Evolutionary conservation across 805 yeast genomes (phyloP).

Genomic region (Saccharomycopsis fibuligera): DNA sequence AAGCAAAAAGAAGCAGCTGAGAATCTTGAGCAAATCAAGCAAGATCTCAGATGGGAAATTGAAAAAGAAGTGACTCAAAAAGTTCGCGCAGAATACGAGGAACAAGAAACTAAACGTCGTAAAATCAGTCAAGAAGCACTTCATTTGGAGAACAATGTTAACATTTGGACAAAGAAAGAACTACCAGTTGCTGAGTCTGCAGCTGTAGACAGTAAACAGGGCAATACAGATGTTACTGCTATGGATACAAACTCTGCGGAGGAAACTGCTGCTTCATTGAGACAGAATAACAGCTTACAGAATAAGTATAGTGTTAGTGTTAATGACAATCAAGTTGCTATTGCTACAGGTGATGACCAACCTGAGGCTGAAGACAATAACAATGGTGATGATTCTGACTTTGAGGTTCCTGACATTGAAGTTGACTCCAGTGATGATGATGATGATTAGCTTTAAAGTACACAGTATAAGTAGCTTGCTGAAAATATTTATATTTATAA

Average conservation of each 20-base stretch:
- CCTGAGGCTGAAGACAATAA: neutral
- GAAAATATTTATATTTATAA: neutral
- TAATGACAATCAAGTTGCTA: neutral
- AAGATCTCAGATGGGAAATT: conserved; percentile 1
- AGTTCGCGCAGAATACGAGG: neutral
- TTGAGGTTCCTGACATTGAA: conserved; percentile 21
- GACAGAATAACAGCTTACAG: neutral
- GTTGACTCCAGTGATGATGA: conserved; percentile 21
- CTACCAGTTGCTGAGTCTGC: neutral
- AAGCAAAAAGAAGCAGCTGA: neutral
- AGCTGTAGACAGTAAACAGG: neutral
- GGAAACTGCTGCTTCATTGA: neutral
- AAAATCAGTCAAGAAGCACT: neutral
- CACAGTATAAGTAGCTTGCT: neutral
- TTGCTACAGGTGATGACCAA: neutral
- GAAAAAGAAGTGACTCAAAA: conserved; percentile 3
- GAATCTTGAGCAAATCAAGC: conserved; percentile 3
- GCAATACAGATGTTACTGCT: neutral
- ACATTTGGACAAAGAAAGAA: conserved; percentile 1
- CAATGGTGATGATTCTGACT: conserved; percentile 16
- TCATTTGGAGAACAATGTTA: conserved; percentile 7
- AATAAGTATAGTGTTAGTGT: neutral
- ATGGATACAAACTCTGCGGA: neutral
- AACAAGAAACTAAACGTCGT: conserved; percentile 1
- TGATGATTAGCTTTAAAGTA: neutral